A percentile compares a stretch with the other conserved stretches of the same genome.
These are phyloP conservation scores for Pelargonium australe DNA, from an alignment of 441 rosid species.

Conservation along the genomic window DNA sequence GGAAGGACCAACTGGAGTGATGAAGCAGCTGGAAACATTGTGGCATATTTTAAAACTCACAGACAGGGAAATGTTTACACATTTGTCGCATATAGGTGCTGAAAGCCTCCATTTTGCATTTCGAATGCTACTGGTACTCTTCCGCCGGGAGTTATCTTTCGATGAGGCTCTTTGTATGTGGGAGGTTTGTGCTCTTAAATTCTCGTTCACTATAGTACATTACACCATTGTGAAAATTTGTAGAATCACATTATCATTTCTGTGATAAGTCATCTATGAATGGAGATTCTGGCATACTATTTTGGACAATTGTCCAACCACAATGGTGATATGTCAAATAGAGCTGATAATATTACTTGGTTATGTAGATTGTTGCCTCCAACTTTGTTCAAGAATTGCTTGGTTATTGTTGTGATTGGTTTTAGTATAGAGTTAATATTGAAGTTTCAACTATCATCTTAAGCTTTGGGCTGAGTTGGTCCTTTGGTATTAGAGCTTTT, in stretches of 20 bases:
- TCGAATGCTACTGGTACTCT: slow-evolving; percentile 87
- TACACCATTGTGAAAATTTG: neutral
- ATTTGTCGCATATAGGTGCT: slow-evolving; percentile 76
- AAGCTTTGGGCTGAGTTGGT: too few species aligned
- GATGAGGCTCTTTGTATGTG: slow-evolving; percentile 81
- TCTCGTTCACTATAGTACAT: slow-evolving; percentile 11
- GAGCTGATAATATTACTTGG: neutral
- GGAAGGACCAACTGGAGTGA: slow-evolving; percentile 93
- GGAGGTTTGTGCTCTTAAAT: slow-evolving; percentile 59
- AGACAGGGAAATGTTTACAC: slow-evolving; percentile 75
- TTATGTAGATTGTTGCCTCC: neutral
- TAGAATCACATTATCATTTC: neutral
- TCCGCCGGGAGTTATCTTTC: slow-evolving; percentile 81
- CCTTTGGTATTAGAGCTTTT: too few species aligned
- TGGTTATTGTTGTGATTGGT: too few species aligned
- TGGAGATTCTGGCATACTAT: neutral
- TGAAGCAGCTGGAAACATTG: slow-evolving; percentile 80
- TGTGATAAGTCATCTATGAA: neutral
- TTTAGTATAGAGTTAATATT: too few species aligned
- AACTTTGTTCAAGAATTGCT: too few species aligned
- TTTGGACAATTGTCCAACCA: neutral
- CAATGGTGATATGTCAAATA: neutral
- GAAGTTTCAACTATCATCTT: too few species aligned
- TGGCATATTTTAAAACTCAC: slow-evolving; percentile 80
- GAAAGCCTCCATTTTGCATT: slow-evolving; percentile 97